Base-by-base conservation (phyloP, 306 rosid species). In the Lotus japonicus region DNA sequence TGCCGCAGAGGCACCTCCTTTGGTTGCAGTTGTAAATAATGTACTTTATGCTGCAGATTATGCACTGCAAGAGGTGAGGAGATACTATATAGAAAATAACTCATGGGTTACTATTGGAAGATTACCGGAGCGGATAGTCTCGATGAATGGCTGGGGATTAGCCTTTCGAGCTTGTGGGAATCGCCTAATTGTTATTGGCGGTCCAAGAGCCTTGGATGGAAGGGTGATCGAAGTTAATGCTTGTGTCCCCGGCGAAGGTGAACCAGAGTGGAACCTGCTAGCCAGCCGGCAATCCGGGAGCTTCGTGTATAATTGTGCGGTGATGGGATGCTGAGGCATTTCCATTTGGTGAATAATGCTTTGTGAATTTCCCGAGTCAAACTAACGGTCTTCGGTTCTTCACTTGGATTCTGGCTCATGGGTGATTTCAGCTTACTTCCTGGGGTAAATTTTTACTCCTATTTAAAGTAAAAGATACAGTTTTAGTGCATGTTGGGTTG, bases 111-210 rank as follows among this genome's bases (percentile, higher is more conserved):
- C 81, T 6, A 60, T 86, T 33, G 92, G 92, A 69, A 67, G 75
- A 49, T 76, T 89, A 69, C 96, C 96, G 13, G 84, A 82, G 53
- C 77, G 85, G 31, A 83, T 80, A 33, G 79, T 38, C 44, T 81
- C 88, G 0, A 81, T 79, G 84, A 82, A 86, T 41, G 89, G 92
- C 3, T 89, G 96, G 96, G 96, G 96, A 44, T 64, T 89, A 44
- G 96, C 89, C 70, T 89, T 89, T 39, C 77, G 88, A 54, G 89
- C 92, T 11, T 89, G 96, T 72, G 88, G 92, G 41, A 82, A 86
- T 65, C 68, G 28, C 46, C 71, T 89, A 41, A 83, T 85, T 65
- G 89, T 89, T 33, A 75, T 89, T 8, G 96, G 96, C 28, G 92
- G 92, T 9, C 88, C 84, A 7, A 83, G 74, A 75, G 76, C 64